A percentile compares a stretch with the other conserved stretches of the same genome.
These are phyloP conservation scores for Dacryopinax spathularia DNA, from an alignment of 768 basidiomycete species.

Conservation along the genomic window DNA sequence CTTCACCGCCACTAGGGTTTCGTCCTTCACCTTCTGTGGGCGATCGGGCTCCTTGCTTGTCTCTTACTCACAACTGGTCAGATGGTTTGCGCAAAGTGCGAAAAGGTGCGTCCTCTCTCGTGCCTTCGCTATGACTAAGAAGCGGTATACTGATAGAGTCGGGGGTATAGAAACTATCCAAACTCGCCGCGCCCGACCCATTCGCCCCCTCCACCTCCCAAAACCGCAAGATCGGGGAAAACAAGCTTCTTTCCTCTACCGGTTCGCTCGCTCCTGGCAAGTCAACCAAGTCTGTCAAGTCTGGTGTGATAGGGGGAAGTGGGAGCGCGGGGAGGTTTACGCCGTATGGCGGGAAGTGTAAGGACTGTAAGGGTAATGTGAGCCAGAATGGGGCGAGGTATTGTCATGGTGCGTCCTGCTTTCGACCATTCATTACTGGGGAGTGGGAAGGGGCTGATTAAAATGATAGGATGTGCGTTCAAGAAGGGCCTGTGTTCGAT, in stretches of 20 bases:
- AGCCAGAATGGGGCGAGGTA: constrained; percentile 83
- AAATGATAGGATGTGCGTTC: constrained; percentile 58
- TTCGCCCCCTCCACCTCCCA: constrained; percentile 66
- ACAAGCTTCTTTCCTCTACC: constrained; percentile 44
- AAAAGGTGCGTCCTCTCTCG: background rate
- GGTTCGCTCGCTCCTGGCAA: background rate
- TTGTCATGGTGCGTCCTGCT: constrained; percentile 52
- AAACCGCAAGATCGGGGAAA: constrained; percentile 67
- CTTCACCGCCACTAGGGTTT: too few species aligned
- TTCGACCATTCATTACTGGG: background rate
- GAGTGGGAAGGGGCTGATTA: constrained; percentile 7
- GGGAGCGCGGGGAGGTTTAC: too few species aligned
- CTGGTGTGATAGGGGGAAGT: too few species aligned
- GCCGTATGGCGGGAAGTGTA: constrained; percentile 80
- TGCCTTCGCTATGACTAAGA: background rate
- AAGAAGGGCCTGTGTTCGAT: constrained; percentile 77
- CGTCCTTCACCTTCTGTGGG: too few species aligned
- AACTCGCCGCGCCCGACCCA: constrained; percentile 79
- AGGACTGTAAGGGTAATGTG: constrained; percentile 69
- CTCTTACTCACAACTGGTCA: too few species aligned
- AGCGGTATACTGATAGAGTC: background rate
- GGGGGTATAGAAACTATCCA: constrained; percentile 75
- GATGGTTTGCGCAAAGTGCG: constrained; percentile 2
- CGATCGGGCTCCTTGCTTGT: too few species aligned
- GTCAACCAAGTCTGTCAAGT: too few species aligned